These are phyloP conservation scores for Avena sativa DNA, from an alignment of 176 grass and related monocot genomes.

Conservation along the genomic window DNA sequence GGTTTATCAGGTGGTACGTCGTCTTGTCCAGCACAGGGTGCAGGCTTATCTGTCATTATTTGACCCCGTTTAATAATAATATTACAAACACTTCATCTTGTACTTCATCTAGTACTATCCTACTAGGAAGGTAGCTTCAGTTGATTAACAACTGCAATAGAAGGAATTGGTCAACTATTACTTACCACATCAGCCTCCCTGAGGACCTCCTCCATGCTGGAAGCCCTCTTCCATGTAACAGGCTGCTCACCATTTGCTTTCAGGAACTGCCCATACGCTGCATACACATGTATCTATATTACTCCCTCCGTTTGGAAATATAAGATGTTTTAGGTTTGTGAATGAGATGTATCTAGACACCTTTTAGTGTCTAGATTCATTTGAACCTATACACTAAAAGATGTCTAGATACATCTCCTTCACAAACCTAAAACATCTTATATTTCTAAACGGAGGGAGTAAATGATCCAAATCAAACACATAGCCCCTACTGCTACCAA, in stretches of 20 bases:
- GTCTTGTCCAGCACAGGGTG: conserved; percentile 97
- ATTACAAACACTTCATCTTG: too few species aligned
- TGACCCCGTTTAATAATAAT: too few species aligned
- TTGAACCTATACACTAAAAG: too few species aligned
- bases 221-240: conserved; percentile 90
- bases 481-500: background rate
- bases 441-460: too few species aligned
- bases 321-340: too few species aligned
- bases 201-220: conserved; percentile 94
- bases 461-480: background rate
- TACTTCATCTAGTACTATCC: too few species aligned
- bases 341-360: too few species aligned
- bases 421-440: too few species aligned
- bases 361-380: too few species aligned
- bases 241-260: conserved; percentile 88
- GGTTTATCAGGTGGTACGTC: conserved; percentile 98
- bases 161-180: background rate
- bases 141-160: background rate
- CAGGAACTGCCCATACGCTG: conserved; percentile 82
- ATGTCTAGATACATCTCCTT: too few species aligned
- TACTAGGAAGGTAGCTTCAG: background rate
- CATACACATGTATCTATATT: background rate
- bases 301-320: too few species aligned
- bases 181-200: conserved; percentile 91
- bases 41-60: conserved; percentile 73